Evolutionary conservation across 345 rosid genomes (phyloP), one percentile per base, ranked within the genome.

Genomic region (Euclidium syriacum): DNA sequence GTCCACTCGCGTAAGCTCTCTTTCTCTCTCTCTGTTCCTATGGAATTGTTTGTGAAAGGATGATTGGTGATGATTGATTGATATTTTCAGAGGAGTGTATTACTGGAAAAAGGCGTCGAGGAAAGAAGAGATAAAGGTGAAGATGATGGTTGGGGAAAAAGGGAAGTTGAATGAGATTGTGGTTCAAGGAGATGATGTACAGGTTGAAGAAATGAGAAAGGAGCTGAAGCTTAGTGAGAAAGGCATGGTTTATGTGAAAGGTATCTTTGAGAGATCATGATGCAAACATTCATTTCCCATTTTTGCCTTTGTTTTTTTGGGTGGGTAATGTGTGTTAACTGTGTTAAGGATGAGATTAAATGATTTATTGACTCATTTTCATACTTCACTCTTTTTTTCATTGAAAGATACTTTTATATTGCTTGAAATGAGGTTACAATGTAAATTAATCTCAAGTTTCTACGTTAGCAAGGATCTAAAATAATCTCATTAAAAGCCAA

Each of bases 181-280:
- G 43, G 96, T 92, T 67, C 96, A 83, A 71, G 98, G 98, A 32
- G 98, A 92, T 72, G 98, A 92, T 62, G 89, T 83, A 61, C 96
- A 86, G 33, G 89, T 92, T 9, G 96, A 92, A 57, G 81, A 85
- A 65, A 79, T 88, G 96, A 82, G 95, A 59, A 91, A 83, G 64
- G 92, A 92, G 52, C 95, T 92, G 46, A 75, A 83, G 57, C 68
- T 92, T 49, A 82, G 60, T 58, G 94, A 92, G 76, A 92, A 88
- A 65, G 96, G 95, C 41, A 92, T 92, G 98, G 91, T 86, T 12
- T 86, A 89, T 63, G 96, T 83, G 1, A 86, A 92, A 68, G 98
- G 96, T 63, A 68, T 86, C 36, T 80, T 92, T 33, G 96, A 86
- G 83, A 83, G 86, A 73, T 88, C 75, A 77, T 65, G 65, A 64